Percentiles rank a stretch among this genome's conserved stretches.
Evolutionary conservation across 352 stramenopile species (phyloP).

Genomic region (Pythium guiyangense): DNA sequence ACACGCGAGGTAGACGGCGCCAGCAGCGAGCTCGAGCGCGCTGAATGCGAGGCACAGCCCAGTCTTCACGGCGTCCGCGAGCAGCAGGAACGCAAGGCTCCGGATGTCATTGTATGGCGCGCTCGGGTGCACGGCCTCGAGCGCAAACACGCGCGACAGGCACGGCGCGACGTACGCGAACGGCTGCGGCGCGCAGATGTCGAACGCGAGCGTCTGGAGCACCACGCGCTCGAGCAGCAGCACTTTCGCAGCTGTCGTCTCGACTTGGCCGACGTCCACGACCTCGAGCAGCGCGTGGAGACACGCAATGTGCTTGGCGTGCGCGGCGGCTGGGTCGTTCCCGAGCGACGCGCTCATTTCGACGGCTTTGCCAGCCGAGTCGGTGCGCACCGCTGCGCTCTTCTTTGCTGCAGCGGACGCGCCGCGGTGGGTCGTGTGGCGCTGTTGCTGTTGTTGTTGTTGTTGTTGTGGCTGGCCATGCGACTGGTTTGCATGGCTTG

Average conservation of each 20-base stretch:
- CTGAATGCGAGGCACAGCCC: constrained; percentile 51
- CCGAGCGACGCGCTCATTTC: constrained; percentile 46
- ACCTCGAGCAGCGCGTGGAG: constrained; percentile 52
- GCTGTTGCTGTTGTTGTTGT: background rate
- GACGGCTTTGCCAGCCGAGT: constrained; percentile 10
- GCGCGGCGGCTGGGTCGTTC: constrained; percentile 50
- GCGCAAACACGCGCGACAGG: constrained; percentile 50
- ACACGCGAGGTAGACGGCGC: constrained; percentile 67
- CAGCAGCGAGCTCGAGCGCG: constrained; percentile 42
- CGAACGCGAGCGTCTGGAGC: constrained; percentile 70
- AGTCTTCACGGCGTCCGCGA: constrained; percentile 58
- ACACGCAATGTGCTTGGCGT: constrained; percentile 63
- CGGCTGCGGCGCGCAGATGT: constrained; percentile 61
- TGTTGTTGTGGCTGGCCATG: too few species aligned
- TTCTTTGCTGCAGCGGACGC: background rate
- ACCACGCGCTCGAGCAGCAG: constrained; percentile 68
- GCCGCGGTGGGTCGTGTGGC: too few species aligned
- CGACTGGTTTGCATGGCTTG: too few species aligned
- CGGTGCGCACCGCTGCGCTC: background rate
- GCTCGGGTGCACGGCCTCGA: constrained; percentile 53
- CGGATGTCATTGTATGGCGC: constrained; percentile 45
- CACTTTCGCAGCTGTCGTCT: constrained; percentile 53
- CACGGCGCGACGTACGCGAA: constrained; percentile 52
- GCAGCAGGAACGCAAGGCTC: constrained; percentile 42
- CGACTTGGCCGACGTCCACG: constrained; percentile 63